Evolutionary conservation across 2,329 filamentous ascomycete species (phyloP).

Genomic region (Remersonia thermophila): DNA sequence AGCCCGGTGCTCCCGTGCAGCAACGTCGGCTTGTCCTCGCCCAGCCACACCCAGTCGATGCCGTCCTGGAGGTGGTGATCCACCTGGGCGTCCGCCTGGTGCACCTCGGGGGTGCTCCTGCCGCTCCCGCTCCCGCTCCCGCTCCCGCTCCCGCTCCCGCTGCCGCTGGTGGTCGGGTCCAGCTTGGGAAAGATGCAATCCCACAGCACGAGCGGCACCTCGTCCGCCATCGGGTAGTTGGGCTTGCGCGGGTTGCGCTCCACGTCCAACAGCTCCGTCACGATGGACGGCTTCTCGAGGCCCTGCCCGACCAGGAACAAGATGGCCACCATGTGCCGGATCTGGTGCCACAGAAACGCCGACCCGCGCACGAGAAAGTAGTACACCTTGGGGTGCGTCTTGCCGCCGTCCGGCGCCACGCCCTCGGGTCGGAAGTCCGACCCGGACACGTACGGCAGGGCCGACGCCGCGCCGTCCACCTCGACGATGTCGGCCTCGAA

Average conservation of each 20-base stretch:
- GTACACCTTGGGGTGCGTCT: constrained; percentile 58
- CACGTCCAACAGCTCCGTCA: constrained; percentile 65
- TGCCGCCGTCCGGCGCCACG: constrained; percentile 7
- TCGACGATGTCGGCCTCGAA: constrained; percentile 69
- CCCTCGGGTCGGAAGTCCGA: constrained; percentile 31
- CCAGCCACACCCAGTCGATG: constrained; percentile 68
- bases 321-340: constrained; percentile 83
- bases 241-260: constrained; percentile 61
- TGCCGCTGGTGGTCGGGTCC: constrained; percentile 9
- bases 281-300: constrained; percentile 61
- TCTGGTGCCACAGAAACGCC: constrained; percentile 96
- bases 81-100: constrained; percentile 19
- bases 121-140: too few species aligned
- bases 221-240: constrained; percentile 80
- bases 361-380: constrained; percentile 80
- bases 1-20: constrained; percentile 56
- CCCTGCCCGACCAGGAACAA: constrained; percentile 90
- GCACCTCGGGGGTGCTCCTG: constrained; percentile 15
- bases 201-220: constrained; percentile 86
- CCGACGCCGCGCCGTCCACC: constrained; percentile 41
- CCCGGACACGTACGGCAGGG: constrained; percentile 42
- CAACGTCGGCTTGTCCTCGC: constrained; percentile 46
- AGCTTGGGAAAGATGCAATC: constrained; percentile 74
- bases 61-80: constrained; percentile 36
- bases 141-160: too few species aligned